A percentile compares a stretch with the other conserved stretches of the same genome.
These are phyloP conservation scores for Sphagnum contortum DNA, from an alignment of 225 moss, liverwort and hornwort species.

Conservation along the genomic window DNA sequence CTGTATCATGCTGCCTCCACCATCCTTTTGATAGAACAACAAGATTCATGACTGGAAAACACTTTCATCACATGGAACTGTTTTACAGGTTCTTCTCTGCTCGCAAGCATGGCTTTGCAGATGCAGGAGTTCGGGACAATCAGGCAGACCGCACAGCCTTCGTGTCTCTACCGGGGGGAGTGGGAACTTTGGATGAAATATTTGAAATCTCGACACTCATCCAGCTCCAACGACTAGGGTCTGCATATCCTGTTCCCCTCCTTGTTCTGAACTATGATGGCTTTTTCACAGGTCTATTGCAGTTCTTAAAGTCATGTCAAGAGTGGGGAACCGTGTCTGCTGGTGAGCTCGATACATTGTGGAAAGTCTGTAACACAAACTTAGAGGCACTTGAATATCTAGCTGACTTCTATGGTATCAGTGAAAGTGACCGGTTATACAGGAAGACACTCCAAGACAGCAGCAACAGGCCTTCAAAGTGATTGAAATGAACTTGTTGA, in stretches of 20 bases:
- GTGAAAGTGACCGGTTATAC: slow-evolving; percentile 7
- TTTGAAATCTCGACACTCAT: slow-evolving; percentile 32
- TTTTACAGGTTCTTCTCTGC: slow-evolving; percentile 37
- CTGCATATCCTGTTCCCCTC: slow-evolving; percentile 24
- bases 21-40: too few relatives aligned
- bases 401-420: slow-evolving; percentile 26
- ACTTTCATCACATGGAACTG: too few relatives aligned
- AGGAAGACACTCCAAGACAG: background rate
- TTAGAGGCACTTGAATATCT: slow-evolving; percentile 29
- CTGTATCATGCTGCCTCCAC: too few relatives aligned
- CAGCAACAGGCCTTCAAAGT: too few relatives aligned
- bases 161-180: slow-evolving; percentile 33
- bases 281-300: slow-evolving; percentile 25
- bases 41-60: too few relatives aligned
- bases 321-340: slow-evolving; percentile 19
- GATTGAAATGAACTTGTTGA: too few relatives aligned
- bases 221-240: slow-evolving; percentile 34
- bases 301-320: slow-evolving; percentile 18
- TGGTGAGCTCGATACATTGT: slow-evolving; percentile 30
- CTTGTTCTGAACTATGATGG: slow-evolving; percentile 36
- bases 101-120: slow-evolving; percentile 37
- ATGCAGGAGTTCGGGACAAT: slow-evolving; percentile 27
- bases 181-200: slow-evolving; percentile 34
- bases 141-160: slow-evolving; percentile 25
- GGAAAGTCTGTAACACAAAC: slow-evolving; percentile 21